Evolutionary conservation across 139 green algal genomes (phyloP), one percentile per base, ranked within the genome.

Genomic region (Coelastrella sp.): DNA sequence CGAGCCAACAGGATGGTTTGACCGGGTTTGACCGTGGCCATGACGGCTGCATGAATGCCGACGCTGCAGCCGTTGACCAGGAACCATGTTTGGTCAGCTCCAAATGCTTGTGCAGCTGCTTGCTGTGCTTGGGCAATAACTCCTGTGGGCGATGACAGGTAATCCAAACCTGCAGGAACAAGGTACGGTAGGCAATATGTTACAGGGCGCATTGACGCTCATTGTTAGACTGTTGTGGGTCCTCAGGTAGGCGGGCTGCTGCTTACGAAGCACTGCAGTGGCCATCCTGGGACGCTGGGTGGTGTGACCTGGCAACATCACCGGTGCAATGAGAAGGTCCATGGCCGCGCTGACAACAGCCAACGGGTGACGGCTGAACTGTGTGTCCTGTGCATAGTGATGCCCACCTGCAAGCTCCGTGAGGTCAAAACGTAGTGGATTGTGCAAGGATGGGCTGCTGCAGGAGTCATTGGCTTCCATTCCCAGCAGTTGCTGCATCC

Each of bases 31-130:
- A 94, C 96, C 5, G 91, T 94, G 0, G 97, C 96, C 88, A 95
- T 91, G 10, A 97, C 88, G 3, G 96, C 94, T 2, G 95, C 96
- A 54, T 97, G 96, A 16, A 99, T 94, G 73, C 96, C 97, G 0
- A 75, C 93, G 0, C 94, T 98, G 89, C 92, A 96, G 85, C 98
- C 98, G 88, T 99, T 99, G 54, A 99, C 98, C 57, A 99, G 92
- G 73, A 99, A 98, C 91, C 93, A 98, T 10, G 97, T 98, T 54
- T 85, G 57, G 3, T 96, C 93, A 0, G 97, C 95, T 17, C 96
- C 96, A 94, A 98, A 98, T 4, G 92, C 77, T 6, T 19, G 20
- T 20, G 96, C 96, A 23, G 97, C 97, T 13, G 95, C 65, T 4
- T 88, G 57, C 92, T 99, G 97, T 0, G 97, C 95, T 23, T 96